Conservation (phyloP, 352 stramenopile species). For the Globisporangium abappressorium region DNA sequence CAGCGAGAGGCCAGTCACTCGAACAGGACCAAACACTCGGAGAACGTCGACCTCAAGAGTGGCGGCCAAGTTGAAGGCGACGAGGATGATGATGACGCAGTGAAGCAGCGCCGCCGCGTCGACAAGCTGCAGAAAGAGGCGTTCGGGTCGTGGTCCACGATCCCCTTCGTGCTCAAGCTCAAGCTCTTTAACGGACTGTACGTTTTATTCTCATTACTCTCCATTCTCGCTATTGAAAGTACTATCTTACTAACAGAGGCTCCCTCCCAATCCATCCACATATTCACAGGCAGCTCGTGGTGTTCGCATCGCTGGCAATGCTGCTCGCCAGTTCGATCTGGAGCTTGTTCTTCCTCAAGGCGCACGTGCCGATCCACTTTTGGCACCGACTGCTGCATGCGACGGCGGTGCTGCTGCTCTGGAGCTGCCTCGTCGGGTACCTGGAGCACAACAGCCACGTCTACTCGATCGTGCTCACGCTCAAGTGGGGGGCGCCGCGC, state of each 20-base stretch:
- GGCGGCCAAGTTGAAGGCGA: not conserved
- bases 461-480: conserved; percentile 90
- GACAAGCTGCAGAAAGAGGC: conserved; percentile 6
- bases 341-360: conserved; percentile 71
- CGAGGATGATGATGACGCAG: not conserved
- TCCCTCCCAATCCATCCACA: no score
- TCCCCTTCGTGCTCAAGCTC: conserved; percentile 54
- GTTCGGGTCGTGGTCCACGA: conserved; percentile 28
- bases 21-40: not conserved
- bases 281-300: conserved; percentile 50
- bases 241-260: not conserved
- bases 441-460: conserved; percentile 85
- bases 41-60: not conserved
- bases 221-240: not conserved
- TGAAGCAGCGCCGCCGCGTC: not conserved
- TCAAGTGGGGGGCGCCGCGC: conserved; percentile 74
- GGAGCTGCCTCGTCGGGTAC: conserved; percentile 82
- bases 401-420: conserved; percentile 73
- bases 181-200: conserved; percentile 73
- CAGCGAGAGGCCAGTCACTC: not conserved
- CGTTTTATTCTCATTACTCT: conserved; percentile 9
- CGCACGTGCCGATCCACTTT: conserved; percentile 71
- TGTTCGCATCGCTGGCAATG: conserved; percentile 46
- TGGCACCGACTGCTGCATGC: conserved; percentile 72
- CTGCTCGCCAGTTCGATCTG: conserved; percentile 63